phyloP scores from a whole-genome alignment of 164 flowering plant species.

The Macadamia integrifolia region DNA sequence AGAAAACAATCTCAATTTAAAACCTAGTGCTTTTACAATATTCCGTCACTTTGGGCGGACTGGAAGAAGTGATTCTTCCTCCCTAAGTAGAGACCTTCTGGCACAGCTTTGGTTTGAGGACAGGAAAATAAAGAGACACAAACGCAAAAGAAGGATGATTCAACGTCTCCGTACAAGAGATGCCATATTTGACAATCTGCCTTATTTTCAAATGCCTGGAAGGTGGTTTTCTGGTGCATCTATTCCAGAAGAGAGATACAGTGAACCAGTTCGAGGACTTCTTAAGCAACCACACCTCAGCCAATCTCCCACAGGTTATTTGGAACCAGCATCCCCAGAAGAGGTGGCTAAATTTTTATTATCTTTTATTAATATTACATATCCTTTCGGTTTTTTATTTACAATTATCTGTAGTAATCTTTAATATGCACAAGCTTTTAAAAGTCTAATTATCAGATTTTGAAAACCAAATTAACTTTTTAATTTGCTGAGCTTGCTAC shows the following conservation, averaged over 20 bases:
- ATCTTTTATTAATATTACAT: not conserved
- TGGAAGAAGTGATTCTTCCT: slow-evolving; percentile 20
- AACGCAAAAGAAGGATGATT: slow-evolving; percentile 26
- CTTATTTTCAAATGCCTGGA: slow-evolving; percentile 17
- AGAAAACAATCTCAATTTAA: slow-evolving; percentile 12
- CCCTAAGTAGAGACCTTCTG: slow-evolving; percentile 53
- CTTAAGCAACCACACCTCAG: slow-evolving; percentile 59
- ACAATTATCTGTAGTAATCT: not conserved
- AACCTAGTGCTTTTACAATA: slow-evolving; percentile 2
- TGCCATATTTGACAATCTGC: slow-evolving; percentile 8
- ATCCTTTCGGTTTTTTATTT: not conserved
- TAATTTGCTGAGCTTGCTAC: too few species aligned
- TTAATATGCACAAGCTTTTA: not conserved
- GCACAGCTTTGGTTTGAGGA: slow-evolving; percentile 66
- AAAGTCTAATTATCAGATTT: too few species aligned
- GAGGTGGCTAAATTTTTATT: slow-evolving; percentile 44
- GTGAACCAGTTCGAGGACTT: slow-evolving; percentile 15
- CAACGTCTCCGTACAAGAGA: slow-evolving; percentile 12
- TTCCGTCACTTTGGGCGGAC: slow-evolving; percentile 21
- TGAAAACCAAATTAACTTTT: too few species aligned
- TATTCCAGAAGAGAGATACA: slow-evolving; percentile 15
- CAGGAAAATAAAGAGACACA: slow-evolving; percentile 20
- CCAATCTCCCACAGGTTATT: slow-evolving; percentile 46
- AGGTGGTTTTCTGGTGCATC: slow-evolving; percentile 27
- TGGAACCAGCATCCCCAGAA: slow-evolving; percentile 57